Conservation (phyloP, 345 rosid genomes). For the Hypericum perforatum region DNA sequence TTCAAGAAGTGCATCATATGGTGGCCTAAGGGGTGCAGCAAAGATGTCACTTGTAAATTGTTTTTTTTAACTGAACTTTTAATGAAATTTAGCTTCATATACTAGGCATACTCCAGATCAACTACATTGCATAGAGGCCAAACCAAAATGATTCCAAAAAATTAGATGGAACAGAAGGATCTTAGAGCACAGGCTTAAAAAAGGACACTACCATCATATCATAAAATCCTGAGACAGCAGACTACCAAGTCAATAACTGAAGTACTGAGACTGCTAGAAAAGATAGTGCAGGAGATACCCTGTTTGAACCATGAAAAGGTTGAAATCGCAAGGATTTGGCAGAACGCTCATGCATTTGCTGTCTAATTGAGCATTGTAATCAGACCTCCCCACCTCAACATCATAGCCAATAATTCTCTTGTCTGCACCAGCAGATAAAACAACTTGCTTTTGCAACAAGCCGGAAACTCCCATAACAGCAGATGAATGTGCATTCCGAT, state of each 20-base stretch:
- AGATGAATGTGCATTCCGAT: constrained; percentile 71
- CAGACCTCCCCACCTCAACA: constrained; percentile 53
- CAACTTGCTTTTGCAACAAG: constrained; percentile 62
- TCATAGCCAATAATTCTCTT: constrained; percentile 75
- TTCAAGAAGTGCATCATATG: neutral
- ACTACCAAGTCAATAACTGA: too few species aligned
- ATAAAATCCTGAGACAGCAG: too few species aligned
- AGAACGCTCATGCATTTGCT: constrained; percentile 93
- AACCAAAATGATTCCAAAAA: too few species aligned
- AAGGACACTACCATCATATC: too few species aligned
- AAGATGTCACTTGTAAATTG: too few species aligned
- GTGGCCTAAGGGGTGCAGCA: too few species aligned
- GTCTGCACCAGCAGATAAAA: constrained; percentile 83
- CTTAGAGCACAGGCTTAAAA: too few species aligned
- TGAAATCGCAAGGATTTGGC: constrained; percentile 87
- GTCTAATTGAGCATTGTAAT: constrained; percentile 70
- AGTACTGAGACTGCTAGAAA: neutral
- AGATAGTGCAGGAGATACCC: constrained; percentile 44
- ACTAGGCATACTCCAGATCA: too few species aligned
- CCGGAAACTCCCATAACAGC: constrained; percentile 96
- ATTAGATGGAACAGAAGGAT: too few species aligned
- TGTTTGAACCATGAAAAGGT: constrained; percentile 87
- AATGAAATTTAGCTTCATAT: too few species aligned
- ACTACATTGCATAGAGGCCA: too few species aligned
- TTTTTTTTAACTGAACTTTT: too few species aligned